Conservation (phyloP, 345 rosid genomes). For the Murraya paniculata region DNA sequence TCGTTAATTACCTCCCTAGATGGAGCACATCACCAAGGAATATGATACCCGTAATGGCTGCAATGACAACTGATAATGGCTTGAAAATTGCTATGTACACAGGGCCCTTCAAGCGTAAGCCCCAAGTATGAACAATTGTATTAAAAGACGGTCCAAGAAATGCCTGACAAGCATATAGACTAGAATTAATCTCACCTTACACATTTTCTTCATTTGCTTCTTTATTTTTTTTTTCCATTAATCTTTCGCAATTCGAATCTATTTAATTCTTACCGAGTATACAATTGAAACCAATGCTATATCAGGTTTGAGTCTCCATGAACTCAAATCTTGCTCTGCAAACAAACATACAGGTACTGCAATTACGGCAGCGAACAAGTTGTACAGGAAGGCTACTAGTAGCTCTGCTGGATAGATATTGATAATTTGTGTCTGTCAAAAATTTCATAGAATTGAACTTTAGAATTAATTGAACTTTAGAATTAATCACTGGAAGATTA, state of each 20-base stretch:
- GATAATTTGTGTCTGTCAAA: slow-evolving; percentile 40
- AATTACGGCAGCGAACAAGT: slow-evolving; percentile 26
- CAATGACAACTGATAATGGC: slow-evolving; percentile 42
- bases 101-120: slow-evolving; percentile 40
- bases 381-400: slow-evolving; percentile 27
- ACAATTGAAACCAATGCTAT: slow-evolving; percentile 27
- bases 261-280: slow-evolving; percentile 33
- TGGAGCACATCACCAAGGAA: slow-evolving; percentile 41
- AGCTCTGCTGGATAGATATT: slow-evolving; percentile 38
- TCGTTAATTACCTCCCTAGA: slow-evolving; percentile 32
- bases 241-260: background rate
- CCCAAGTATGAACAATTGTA: slow-evolving; percentile 30
- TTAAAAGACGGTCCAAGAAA: slow-evolving; percentile 10
- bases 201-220: background rate
- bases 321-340: slow-evolving; percentile 31
- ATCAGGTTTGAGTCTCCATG: slow-evolving; percentile 36
- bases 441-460: background rate
- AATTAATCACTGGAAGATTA: too few relatives aligned
- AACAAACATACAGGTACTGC: slow-evolving; percentile 36
- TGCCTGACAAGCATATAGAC: slow-evolving; percentile 16
- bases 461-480: background rate
- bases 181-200: background rate
- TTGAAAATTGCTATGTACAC: slow-evolving; percentile 39
- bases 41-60: slow-evolving; percentile 30
- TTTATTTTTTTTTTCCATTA: background rate